These are phyloP conservation scores for Suillus paluster DNA, from an alignment of 768 basidiomycete species.

Conservation along the genomic window DNA sequence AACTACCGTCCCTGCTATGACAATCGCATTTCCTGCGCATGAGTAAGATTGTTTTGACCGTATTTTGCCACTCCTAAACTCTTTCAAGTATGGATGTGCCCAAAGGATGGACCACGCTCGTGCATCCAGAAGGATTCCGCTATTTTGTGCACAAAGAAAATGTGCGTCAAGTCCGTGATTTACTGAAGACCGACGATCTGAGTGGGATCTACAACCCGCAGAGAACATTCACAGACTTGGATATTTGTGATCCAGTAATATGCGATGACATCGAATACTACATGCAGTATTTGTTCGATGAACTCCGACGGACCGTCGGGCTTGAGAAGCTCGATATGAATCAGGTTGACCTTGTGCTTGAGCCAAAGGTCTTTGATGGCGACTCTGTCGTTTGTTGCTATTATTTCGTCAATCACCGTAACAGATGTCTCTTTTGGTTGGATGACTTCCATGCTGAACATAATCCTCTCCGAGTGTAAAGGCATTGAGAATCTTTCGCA, in stretches of 20 bases:
- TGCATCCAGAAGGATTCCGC: conserved; percentile 65
- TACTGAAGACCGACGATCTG: background rate
- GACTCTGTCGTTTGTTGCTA: conserved; percentile 39
- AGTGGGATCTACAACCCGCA: conserved; percentile 27
- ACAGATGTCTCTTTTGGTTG: conserved; percentile 58
- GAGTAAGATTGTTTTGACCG: conserved; percentile 1
- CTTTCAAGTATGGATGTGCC: conserved; percentile 13
- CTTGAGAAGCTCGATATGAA: conserved; percentile 28
- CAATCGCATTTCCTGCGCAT: background rate
- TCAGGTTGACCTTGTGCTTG: conserved; percentile 50
- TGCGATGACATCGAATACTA: conserved; percentile 41
- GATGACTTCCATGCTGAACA: conserved; percentile 43
- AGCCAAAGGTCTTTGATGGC: conserved; percentile 35
- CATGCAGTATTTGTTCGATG: conserved; percentile 20
- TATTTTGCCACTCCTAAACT: background rate
- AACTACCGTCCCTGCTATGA: background rate
- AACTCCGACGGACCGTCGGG: conserved; percentile 23
- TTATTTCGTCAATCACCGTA: conserved; percentile 55
- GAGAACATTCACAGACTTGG: conserved; percentile 59
- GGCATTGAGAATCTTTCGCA: conserved; percentile 24
- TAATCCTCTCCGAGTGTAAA: conserved; percentile 33
- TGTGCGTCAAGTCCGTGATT: conserved; percentile 34
- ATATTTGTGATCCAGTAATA: conserved; percentile 47
- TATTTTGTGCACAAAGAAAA: conserved; percentile 57
- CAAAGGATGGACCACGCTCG: conserved; percentile 48